Percentiles rank a stretch among this genome's conserved stretches.
These are phyloP conservation scores for Cicer yamashitae DNA, from an alignment of 306 rosid species.

Conservation along the genomic window DNA sequence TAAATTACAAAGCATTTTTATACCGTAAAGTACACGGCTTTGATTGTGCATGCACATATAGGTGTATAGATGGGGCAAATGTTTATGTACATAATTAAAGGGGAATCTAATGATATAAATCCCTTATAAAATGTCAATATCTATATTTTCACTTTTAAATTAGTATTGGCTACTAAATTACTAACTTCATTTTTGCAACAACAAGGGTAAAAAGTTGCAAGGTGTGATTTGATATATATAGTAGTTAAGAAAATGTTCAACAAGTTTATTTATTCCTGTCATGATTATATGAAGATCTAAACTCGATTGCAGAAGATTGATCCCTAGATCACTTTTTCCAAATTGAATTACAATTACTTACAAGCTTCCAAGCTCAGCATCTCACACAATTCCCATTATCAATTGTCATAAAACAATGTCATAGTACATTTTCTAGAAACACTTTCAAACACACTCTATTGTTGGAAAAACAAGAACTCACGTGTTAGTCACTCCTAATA, in stretches of 20 bases:
- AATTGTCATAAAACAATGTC: not conserved
- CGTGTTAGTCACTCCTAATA: not conserved
- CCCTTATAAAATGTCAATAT: not conserved
- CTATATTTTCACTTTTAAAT: not conserved
- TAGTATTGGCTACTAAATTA: not conserved
- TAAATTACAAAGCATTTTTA: no score
- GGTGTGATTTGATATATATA: not conserved
- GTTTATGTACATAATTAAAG: no score
- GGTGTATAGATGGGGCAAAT: no score
- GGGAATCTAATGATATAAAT: not conserved
- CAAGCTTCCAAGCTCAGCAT: not conserved
- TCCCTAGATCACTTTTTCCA: not conserved
- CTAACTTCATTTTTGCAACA: not conserved
- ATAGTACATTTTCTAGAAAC: not conserved
- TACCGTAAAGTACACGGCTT: no score
- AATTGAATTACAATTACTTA: not conserved
- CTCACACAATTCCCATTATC: not conserved
- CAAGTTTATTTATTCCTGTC: no score
- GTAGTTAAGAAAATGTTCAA: not conserved
- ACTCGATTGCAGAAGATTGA: not conserved
- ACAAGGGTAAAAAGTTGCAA: not conserved
- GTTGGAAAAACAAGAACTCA: not conserved
- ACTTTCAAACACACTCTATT: not conserved
- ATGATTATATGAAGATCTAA: no score
- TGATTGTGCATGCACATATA: no score